Percentiles rank a stretch among this genome's conserved stretches.
phyloP scores from a whole-genome alignment of 2,329 filamentous ascomycete species.

The Alternaria conjuncta region DNA sequence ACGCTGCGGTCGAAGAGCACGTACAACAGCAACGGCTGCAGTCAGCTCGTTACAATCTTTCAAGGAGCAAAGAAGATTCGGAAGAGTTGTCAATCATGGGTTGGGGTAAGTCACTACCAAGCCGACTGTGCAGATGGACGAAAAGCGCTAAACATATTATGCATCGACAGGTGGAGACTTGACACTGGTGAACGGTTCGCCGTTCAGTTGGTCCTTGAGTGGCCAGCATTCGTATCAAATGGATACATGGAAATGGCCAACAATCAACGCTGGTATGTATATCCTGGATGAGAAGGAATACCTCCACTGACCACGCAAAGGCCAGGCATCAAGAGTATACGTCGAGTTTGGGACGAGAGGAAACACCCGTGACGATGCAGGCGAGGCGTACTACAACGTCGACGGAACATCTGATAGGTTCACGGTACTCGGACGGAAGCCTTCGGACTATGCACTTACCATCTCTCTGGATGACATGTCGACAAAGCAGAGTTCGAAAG shows the following conservation, averaged over 20 bases:
- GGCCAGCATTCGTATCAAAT: constrained; percentile 47
- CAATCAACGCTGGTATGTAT: constrained; percentile 33
- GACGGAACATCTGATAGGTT: constrained; percentile 39
- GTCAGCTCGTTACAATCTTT: neutral
- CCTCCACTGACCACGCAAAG: constrained; percentile 7
- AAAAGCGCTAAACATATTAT: neutral
- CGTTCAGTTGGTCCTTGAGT: constrained; percentile 45
- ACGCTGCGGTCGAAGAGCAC: neutral
- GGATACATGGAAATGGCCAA: constrained; percentile 48
- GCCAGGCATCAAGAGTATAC: constrained; percentile 38
- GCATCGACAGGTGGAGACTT: constrained; percentile 41
- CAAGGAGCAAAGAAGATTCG: neutral
- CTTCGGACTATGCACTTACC: constrained; percentile 38
- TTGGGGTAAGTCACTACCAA: constrained; percentile 24
- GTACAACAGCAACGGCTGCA: constrained; percentile 5
- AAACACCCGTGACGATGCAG: constrained; percentile 41
- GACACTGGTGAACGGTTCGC: constrained; percentile 51
- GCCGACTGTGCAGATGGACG: neutral
- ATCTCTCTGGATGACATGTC: constrained; percentile 37
- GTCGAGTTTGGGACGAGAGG: constrained; percentile 41
- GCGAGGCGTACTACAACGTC: constrained; percentile 45
- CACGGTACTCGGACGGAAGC: constrained; percentile 39
- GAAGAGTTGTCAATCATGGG: constrained; percentile 28
- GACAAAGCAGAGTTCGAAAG: constrained; percentile 42
- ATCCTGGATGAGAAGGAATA: neutral